Conservation (phyloP, 1,284 basidiomycete species). For the Neolentinus lepideus region DNA sequence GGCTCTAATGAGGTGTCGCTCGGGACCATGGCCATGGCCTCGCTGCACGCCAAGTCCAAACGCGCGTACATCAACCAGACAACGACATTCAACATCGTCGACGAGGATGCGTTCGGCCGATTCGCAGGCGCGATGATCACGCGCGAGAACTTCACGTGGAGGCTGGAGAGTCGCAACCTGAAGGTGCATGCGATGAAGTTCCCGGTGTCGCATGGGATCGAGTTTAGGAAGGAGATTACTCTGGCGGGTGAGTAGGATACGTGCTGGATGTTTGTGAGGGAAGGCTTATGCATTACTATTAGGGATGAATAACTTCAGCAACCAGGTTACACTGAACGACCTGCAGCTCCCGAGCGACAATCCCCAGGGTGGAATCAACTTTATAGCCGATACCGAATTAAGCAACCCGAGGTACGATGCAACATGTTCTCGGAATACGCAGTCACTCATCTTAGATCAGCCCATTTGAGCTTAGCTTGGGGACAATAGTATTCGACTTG, state of each 20-base stretch:
- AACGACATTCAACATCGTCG: slow-evolving; percentile 44
- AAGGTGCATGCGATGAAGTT: slow-evolving; percentile 65
- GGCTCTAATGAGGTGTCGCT: slow-evolving; percentile 34
- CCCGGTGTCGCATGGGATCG: slow-evolving; percentile 52
- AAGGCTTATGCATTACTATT: slow-evolving; percentile 18
- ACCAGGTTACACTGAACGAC: slow-evolving; percentile 51
- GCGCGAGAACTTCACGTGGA: slow-evolving; percentile 66
- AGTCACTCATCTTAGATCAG: slow-evolving; percentile 21
- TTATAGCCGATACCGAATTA: slow-evolving; percentile 50
- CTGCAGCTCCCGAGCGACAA: slow-evolving; percentile 71
- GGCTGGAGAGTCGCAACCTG: slow-evolving; percentile 48
- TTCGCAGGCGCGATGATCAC: slow-evolving; percentile 63
- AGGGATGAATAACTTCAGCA: slow-evolving; percentile 66
- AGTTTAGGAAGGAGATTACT: slow-evolving; percentile 51
- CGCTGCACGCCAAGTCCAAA: slow-evolving; percentile 39
- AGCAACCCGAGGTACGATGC: slow-evolving; percentile 53
- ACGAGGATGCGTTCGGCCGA: slow-evolving; percentile 46
- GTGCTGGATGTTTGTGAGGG: background rate
- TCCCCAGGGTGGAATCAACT: slow-evolving; percentile 63
- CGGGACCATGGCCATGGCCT: slow-evolving; percentile 40
- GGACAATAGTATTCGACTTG: slow-evolving; percentile 61
- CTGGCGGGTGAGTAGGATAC: slow-evolving; percentile 36
- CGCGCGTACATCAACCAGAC: slow-evolving; percentile 54
- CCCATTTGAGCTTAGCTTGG: slow-evolving; percentile 66
- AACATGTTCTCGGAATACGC: background rate